A percentile compares a stretch with the other conserved stretches of the same genome.
phyloP scores from a whole-genome alignment of 164 flowering plant species.

The Sextonia rubra region DNA sequence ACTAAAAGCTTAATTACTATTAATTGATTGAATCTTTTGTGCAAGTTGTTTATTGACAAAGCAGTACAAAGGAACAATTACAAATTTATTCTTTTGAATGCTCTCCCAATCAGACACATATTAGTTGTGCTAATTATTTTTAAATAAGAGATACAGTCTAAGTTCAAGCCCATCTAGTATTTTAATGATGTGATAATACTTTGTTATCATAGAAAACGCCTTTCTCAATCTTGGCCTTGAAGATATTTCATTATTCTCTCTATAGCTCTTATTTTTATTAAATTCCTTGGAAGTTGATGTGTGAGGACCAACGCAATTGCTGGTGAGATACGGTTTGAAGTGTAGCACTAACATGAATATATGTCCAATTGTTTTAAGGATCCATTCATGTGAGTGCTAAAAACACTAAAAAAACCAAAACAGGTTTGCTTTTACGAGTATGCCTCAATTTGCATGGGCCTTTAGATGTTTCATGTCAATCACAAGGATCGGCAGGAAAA shows the following conservation, averaged over 20 bases:
- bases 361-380: no score
- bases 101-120: background rate
- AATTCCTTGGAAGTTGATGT: background rate
- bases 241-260: background rate
- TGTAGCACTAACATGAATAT: background rate
- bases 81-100: background rate
- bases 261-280: background rate
- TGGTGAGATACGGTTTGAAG: conserved; percentile 12
- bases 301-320: conserved; percentile 1
- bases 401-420: no score
- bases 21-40: background rate
- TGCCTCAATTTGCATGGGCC: no score
- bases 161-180: background rate
- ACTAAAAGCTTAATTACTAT: background rate
- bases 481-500: no score
- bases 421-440: no score
- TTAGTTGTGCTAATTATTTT: background rate
- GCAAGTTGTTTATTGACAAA: conserved; percentile 4
- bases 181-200: background rate
- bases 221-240: conserved; percentile 1
- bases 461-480: no score
- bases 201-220: background rate
- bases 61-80: background rate
- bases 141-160: background rate
- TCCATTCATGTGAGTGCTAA: no score